These are phyloP conservation scores for Boletus rubropictus DNA, from an alignment of 768 basidiomycete species.

Conservation along the genomic window DNA sequence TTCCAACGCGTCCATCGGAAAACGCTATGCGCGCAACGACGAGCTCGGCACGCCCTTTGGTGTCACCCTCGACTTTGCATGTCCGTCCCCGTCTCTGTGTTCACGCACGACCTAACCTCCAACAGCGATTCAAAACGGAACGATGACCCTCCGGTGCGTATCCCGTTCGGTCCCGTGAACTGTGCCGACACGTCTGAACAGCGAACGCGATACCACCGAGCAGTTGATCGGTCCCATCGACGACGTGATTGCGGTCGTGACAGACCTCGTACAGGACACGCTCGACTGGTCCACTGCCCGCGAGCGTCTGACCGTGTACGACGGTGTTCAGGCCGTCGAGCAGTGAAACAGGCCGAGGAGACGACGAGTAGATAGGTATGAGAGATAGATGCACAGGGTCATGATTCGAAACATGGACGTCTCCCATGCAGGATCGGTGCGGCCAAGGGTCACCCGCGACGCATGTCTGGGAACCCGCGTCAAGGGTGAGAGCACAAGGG, in stretches of 20 bases:
- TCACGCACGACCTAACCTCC: not conserved
- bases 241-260: conserved; percentile 77
- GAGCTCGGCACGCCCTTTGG: conserved; percentile 98
- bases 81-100: conserved; percentile 27
- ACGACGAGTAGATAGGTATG: not conserved
- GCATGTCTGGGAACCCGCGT: conserved; percentile 3
- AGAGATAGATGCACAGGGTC: not conserved
- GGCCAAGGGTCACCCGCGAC: not conserved
- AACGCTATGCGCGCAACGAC: conserved; percentile 96
- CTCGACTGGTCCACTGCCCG: conserved; percentile 78
- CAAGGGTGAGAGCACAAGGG: not conserved
- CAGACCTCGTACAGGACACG: conserved; percentile 68
- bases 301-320: conserved; percentile 66
- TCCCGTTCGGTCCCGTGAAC: not conserved
- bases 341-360: conserved; percentile 11
- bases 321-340: conserved; percentile 80
- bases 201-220: conserved; percentile 91
- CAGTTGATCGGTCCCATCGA: conserved; percentile 90
- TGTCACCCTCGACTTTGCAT: conserved; percentile 92
- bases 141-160: conserved; percentile 87
- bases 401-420: not conserved
- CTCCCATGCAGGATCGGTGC: no score
- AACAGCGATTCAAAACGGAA: conserved; percentile 82
- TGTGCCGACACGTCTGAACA: conserved; percentile 26
- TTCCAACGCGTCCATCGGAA: conserved; percentile 91